Evolutionary conservation across 495 filamentous ascomycete genomes (phyloP).

Genomic region (Penicillium canariense): DNA sequence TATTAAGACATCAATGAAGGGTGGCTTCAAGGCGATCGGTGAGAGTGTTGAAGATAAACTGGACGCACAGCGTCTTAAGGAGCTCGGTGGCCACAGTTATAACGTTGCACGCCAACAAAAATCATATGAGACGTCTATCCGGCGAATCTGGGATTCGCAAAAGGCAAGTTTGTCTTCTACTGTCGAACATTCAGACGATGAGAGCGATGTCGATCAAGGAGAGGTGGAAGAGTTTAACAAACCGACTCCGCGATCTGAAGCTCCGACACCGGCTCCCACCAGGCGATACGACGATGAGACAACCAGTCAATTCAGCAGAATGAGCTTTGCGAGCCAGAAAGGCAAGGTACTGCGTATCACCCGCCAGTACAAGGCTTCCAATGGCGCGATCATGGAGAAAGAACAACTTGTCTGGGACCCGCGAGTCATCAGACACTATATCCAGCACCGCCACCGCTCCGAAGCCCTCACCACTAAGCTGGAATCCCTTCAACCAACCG

Average conservation of each 20-base stretch:
- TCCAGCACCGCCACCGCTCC: conserved; percentile 48
- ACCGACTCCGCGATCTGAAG: conserved; percentile 62
- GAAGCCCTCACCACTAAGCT: conserved; percentile 69
- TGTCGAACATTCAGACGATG: conserved; percentile 58
- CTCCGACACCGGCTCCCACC: conserved; percentile 52
- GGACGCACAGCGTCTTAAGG: conserved; percentile 76
- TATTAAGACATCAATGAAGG: conserved; percentile 97
- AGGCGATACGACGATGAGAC: conserved; percentile 69
- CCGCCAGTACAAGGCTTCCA: conserved; percentile 57
- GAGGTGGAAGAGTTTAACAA: conserved; percentile 61
- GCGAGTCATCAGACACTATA: conserved; percentile 67
- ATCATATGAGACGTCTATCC: conserved; percentile 84
- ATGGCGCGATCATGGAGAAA: conserved; percentile 58
- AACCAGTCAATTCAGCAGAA: conserved; percentile 79
- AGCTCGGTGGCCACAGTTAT: conserved; percentile 91
- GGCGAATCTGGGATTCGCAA: conserved; percentile 86
- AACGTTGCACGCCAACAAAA: conserved; percentile 91
- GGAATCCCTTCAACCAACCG: conserved; percentile 65
- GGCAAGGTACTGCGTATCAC: conserved; percentile 76
- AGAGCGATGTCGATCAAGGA: conserved; percentile 66
- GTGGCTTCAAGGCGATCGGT: conserved; percentile 86
- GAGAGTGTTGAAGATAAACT: conserved; percentile 86
- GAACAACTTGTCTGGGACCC: conserved; percentile 68
- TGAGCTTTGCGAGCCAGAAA: conserved; percentile 64
- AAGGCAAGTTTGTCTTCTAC: conserved; percentile 69